Evolutionary conservation across 345 rosid species (phyloP).

Genomic region (Excoecaria agallocha): DNA sequence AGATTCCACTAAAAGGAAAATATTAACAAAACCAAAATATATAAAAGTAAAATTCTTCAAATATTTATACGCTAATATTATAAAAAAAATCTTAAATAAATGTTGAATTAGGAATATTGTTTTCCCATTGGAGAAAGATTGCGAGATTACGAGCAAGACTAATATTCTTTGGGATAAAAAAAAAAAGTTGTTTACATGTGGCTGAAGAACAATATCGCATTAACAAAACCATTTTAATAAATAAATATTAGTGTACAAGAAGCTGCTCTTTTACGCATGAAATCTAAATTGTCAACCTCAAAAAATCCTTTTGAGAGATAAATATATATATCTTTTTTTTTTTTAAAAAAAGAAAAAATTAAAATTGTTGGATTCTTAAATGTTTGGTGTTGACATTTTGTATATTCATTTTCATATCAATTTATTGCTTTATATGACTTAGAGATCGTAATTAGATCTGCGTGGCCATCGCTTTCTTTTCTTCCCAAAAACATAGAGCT

Average conservation of each 20-base stretch:
- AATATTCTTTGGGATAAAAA: not conserved
- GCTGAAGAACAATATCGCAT: not conserved
- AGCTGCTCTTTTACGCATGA: conserved; percentile 2
- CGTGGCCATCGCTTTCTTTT: too few species aligned
- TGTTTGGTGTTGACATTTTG: not conserved
- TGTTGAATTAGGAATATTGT: not conserved
- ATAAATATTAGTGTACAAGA: too few species aligned
- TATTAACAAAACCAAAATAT: not conserved
- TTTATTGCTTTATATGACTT: not conserved
- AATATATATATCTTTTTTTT: too few species aligned
- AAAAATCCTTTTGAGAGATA: conserved; percentile 9
- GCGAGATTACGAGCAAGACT: not conserved
- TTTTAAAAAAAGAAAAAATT: not conserved
- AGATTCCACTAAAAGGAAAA: too few species aligned
- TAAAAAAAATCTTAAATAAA: too few species aligned
- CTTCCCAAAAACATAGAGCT: too few species aligned
- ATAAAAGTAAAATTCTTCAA: not conserved
- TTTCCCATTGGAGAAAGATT: not conserved
- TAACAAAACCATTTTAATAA: not conserved
- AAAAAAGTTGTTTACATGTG: not conserved
- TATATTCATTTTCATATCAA: not conserved
- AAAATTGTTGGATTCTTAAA: not conserved
- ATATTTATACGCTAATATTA: not conserved
- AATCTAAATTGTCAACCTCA: conserved; percentile 9
- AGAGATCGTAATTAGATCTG: not conserved